Percentiles rank a stretch among this genome's conserved stretches.
These are phyloP conservation scores for Cystobasidium pallidum DNA, from an alignment of 1,284 basidiomycete species.

Conservation along the genomic window DNA sequence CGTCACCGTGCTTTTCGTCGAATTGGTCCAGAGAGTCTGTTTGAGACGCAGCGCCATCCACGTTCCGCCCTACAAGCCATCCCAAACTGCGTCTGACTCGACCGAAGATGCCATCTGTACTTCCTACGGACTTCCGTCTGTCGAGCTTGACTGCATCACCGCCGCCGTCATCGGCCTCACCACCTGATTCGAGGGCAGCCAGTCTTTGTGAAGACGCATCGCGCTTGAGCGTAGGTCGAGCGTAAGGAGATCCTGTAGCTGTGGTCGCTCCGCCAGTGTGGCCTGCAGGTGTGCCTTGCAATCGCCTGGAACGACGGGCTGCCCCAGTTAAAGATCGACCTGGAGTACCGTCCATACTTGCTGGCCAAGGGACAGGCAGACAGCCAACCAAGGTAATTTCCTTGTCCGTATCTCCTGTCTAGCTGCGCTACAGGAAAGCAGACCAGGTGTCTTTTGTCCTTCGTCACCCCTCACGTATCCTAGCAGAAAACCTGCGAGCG, in stretches of 20 bases:
- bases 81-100: slow-evolving; percentile 16
- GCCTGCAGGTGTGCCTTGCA: slow-evolving; percentile 30
- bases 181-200: slow-evolving; percentile 27
- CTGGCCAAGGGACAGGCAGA: not conserved
- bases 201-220: slow-evolving; percentile 24
- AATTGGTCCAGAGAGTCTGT: not conserved
- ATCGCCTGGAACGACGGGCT: slow-evolving; percentile 29
- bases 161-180: not conserved
- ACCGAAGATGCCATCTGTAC: slow-evolving; percentile 18
- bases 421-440: not conserved
- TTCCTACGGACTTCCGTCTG: slow-evolving; percentile 18
- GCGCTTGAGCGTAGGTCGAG: slow-evolving; percentile 26
- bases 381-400: not conserved
- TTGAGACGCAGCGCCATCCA: not conserved
- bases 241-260: slow-evolving; percentile 36
- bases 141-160: slow-evolving; percentile 14
- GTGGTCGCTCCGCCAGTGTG: slow-evolving; percentile 21
- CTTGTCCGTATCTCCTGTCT: not conserved
- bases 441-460: not conserved
- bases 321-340: slow-evolving; percentile 38
- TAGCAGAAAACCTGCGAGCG: slow-evolving; percentile 7
- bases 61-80: not conserved
- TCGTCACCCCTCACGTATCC: not conserved
- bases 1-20: slow-evolving; percentile 4
- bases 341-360: slow-evolving; percentile 29